Percentiles rank a stretch among this genome's conserved stretches.
Conservation (phyloP, 768 basidiomycete species). For the Lentinula raphanica region DNA sequence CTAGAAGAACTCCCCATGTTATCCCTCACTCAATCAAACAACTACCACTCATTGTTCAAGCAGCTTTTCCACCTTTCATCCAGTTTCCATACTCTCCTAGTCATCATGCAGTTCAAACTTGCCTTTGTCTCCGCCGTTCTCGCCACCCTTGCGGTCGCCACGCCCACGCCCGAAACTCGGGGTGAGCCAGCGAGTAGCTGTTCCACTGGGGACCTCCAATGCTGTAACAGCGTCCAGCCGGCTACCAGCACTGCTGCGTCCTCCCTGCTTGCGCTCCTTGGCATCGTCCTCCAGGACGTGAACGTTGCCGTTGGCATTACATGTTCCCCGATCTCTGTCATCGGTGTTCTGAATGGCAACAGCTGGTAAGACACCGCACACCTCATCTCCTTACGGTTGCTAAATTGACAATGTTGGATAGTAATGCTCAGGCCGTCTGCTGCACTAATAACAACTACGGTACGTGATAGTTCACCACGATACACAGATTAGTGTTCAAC, state of each 20-base stretch:
- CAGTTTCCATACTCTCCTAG: not conserved
- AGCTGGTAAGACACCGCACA: not conserved
- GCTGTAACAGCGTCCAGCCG: conserved; percentile 16
- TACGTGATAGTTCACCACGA: not conserved
- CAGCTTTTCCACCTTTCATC: no score
- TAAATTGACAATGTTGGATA: not conserved
- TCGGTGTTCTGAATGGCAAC: conserved; percentile 7
- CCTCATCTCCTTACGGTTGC: not conserved
- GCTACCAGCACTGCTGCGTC: conserved; percentile 6
- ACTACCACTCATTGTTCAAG: not conserved
- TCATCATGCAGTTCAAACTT: not conserved
- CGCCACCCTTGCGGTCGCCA: conserved; percentile 16
- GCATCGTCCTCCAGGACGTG: conserved; percentile 47
- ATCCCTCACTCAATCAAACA: not conserved
- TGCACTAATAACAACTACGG: not conserved
- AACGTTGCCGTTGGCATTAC: not conserved
- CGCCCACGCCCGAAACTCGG: conserved; percentile 9
- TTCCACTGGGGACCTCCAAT: conserved; percentile 22
- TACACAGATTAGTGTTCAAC: no score
- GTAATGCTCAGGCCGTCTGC: conserved; percentile 6
- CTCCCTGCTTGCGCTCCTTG: conserved; percentile 11
- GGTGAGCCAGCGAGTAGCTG: conserved; percentile 13
- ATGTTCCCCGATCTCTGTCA: conserved; percentile 4
- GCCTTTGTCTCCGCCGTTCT: conserved; percentile 1
- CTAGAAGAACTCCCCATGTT: not conserved